Percentiles rank a stretch among this genome's conserved stretches.
Conservation (phyloP, 2,329 filamentous ascomycete species). For the Talaromyces sp. region DNA sequence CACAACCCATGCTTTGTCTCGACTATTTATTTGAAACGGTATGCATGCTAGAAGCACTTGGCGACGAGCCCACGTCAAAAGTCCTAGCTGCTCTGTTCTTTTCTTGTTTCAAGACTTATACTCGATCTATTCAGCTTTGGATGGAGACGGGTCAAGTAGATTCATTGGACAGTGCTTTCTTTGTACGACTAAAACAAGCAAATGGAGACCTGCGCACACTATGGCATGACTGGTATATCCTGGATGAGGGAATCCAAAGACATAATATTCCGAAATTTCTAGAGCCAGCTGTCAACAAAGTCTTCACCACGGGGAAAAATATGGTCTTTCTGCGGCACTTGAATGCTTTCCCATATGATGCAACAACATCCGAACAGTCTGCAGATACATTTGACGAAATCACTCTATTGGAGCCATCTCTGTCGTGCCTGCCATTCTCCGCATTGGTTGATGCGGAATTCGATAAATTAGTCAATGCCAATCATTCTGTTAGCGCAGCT, state of each 20-base stretch:
- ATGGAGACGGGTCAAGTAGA: conserved; percentile 77
- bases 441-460: conserved; percentile 74
- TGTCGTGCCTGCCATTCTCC: conserved; percentile 48
- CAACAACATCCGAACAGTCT: conserved; percentile 39
- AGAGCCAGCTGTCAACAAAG: conserved; percentile 66
- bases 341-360: conserved; percentile 45
- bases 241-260: conserved; percentile 61
- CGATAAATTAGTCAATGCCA: conserved; percentile 73
- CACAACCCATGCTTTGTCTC: conserved; percentile 70
- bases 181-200: conserved; percentile 64
- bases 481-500: conserved; percentile 69
- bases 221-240: conserved; percentile 74
- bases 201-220: conserved; percentile 64
- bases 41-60: conserved; percentile 69
- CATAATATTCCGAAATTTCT: conserved; percentile 76
- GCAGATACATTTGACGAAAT: conserved; percentile 34
- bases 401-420: conserved; percentile 42
- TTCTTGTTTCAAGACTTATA: conserved; percentile 78
- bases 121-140: conserved; percentile 79
- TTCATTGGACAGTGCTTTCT: conserved; percentile 70
- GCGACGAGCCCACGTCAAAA: conserved; percentile 63
- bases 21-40: conserved; percentile 75
- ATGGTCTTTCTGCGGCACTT: conserved; percentile 80
- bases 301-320: conserved; percentile 87
- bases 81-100: conserved; percentile 73